Evolutionary conservation across 768 basidiomycete genomes (phyloP).

Genomic region (Lactarius vividus): DNA sequence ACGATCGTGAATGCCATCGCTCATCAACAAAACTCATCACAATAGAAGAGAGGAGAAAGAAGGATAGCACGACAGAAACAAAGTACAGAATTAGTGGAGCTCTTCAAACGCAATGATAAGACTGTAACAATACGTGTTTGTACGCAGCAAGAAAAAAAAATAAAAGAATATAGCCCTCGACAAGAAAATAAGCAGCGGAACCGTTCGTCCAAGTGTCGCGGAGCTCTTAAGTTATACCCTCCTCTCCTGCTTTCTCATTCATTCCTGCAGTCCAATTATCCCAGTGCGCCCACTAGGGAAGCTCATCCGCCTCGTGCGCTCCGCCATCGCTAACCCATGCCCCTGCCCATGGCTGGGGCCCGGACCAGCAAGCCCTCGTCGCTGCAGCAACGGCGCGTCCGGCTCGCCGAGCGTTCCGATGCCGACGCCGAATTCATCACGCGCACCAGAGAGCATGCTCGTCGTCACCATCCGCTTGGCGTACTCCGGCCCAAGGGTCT

Average conservation of each 20-base stretch:
- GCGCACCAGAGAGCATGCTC: not conserved
- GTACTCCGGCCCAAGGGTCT: slow-evolving; percentile 61
- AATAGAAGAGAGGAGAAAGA: not conserved
- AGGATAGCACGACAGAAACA: not conserved
- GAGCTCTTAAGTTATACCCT: not conserved
- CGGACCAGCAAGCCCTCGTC: not conserved
- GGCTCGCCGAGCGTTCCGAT: not conserved
- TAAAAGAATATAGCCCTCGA: not conserved
- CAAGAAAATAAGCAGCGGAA: slow-evolving; percentile 7
- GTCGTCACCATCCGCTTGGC: slow-evolving; percentile 43
- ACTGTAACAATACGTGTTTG: slow-evolving; percentile 6
- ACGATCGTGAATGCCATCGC: not conserved
- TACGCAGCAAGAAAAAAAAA: slow-evolving; percentile 11
- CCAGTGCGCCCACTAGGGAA: slow-evolving; percentile 21
- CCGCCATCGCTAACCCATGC: slow-evolving; percentile 2
- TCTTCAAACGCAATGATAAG: not conserved
- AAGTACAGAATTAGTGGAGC: not conserved
- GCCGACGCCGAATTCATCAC: slow-evolving; percentile 13
- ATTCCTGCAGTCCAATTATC: slow-evolving; percentile 13
- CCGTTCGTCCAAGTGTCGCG: not conserved
- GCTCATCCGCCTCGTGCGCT: slow-evolving; percentile 28
- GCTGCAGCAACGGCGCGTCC: not conserved
- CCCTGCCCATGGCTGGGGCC: not conserved
- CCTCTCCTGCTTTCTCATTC: not conserved
- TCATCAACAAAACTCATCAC: slow-evolving; percentile 1